Base-by-base conservation (phyloP, 2,329 filamentous ascomycete species). In the Cladosporium halotolerans region DNA sequence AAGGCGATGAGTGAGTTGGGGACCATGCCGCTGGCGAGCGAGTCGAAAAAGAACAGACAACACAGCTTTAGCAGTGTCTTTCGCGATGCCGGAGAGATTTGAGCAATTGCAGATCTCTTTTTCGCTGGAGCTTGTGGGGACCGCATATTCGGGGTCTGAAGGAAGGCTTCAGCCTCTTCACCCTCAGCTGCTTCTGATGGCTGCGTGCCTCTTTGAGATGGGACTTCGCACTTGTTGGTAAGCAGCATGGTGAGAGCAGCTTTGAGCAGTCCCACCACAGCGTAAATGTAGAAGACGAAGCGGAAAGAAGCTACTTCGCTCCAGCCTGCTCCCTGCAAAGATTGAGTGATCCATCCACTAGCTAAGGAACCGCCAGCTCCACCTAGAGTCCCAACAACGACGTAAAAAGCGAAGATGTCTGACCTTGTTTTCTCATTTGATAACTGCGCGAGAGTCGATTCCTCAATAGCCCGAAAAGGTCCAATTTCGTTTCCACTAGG, bases 11-110 rank as follows among this genome's bases (percentile, higher is more conserved):
- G 60, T 6, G 50, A 52, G 23, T 28, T 49, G 18, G 50, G 42
- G 13, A 28, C 43, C 41, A 52, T 38, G 42, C 56, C 54, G 2
- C 49, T 55, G 2, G 84, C 86, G 53, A 89, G 79, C 0, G 81
- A 79, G 65, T 89, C 86, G 13, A 89, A 63, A 2, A 77, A 78
- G 64, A 89, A 86, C 0, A 91, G 72, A 6, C 85, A 69, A 60
- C 82, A 85, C 0, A 91, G 73, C 44, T 81, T 79, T 32, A 79
- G 61, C 2, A 87, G 70, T 31, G 82, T 73, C 1, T 70, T 60
- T 9, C 75, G 69, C 38, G 75, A 80, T 18, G 78, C 70, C 2
- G 68, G 69, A 28, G 23, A 28, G 4, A 28, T 28, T 7, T 28
- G 23, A 4, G 7, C 23, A 28, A 28, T 28, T 7, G 23, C 23